Base-by-base conservation (phyloP, 345 rosid genomes). In the Syzygium aqueum region DNA sequence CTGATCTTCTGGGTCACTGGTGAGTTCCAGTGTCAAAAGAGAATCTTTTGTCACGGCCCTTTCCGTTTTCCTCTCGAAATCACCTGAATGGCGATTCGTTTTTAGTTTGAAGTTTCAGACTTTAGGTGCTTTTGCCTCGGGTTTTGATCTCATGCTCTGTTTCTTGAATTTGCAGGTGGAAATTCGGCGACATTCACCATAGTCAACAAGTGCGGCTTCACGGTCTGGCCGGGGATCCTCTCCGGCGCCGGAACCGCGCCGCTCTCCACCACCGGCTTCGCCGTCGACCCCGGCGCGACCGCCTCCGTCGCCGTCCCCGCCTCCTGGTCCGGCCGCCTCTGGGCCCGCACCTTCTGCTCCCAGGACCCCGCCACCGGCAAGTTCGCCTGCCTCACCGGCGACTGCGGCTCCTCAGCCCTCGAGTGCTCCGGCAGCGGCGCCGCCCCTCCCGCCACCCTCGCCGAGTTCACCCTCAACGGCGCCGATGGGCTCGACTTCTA, bases 171-270 rank as follows among this genome's bases (percentile, higher is more conserved):
- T 53, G 23, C 85, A 88, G 89, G 51, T 50, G 85, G 51, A 17
- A 23, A 88, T 6, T 89, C 92, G 3, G 89, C 94, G 2, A 92
- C 92, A 22, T 90, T 95, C 86, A 93, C 92, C 9, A 15, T 95
- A 28, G 80, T 90, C 61, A 95, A 95, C 93, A 90, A 90, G 86
- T 94, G 98, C 86, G 57, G 89, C 86, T 89, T 93, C 89, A 90
- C 96, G 12, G 92, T 95, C 53, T 95, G 95, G 98, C 96, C 98
- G 5, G 96, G 94, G 2, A 86, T 94, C 80, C 93, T 95, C 84
- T 91, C 96, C 25, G 93, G 93, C 46, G 94, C 95, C 28, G 95
- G 96, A 54, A 91, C 94, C 3, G 84, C 93, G 5, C 94, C 87
- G 37, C 88, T 94, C 28, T 73, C 96, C 40, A 93, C 92, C 51